Conservation (phyloP, 2,329 filamentous ascomycete genomes). For the Stachybotrys chlorohalonatus region DNA sequence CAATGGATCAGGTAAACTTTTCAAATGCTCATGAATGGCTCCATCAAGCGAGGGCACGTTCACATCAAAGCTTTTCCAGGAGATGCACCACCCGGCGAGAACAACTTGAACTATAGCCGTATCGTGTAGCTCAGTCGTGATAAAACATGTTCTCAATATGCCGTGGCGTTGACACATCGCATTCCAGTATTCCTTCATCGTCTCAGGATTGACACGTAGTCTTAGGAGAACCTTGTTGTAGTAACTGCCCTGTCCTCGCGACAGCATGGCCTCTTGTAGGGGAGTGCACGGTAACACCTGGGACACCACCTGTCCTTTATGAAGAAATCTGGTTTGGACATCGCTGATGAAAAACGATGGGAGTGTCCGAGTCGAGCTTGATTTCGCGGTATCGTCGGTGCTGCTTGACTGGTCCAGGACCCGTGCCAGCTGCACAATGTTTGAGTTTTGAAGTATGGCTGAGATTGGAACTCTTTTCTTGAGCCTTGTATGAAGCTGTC, state of each 20-base stretch:
- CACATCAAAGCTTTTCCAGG: constrained; percentile 29
- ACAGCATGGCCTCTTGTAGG: constrained; percentile 80
- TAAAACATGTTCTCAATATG: constrained; percentile 71
- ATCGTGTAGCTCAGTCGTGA: constrained; percentile 48
- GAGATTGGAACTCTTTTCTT: constrained; percentile 53
- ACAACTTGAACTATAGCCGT: constrained; percentile 67
- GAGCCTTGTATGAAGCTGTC: constrained; percentile 38
- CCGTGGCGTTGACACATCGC: constrained; percentile 56
- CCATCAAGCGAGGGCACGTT: constrained; percentile 22
- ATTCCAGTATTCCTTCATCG: constrained; percentile 53
- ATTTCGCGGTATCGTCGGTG: not conserved
- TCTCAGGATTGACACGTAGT: constrained; percentile 38
- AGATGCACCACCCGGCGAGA: constrained; percentile 34
- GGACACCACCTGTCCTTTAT: not conserved
- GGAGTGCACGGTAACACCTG: constrained; percentile 71
- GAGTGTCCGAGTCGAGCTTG: not conserved
- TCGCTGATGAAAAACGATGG: not conserved
- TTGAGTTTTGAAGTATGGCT: constrained; percentile 58
- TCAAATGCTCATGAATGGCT: constrained; percentile 29
- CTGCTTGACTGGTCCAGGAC: not conserved
- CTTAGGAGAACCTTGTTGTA: constrained; percentile 63
- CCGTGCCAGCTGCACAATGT: constrained; percentile 49
- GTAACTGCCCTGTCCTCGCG: constrained; percentile 47
- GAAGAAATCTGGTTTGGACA: not conserved
- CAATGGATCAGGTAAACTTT: constrained; percentile 26